phyloP scores from a whole-genome alignment of 108 stramenopile genomes.

The Cyclostephanos tholiformis region DNA sequence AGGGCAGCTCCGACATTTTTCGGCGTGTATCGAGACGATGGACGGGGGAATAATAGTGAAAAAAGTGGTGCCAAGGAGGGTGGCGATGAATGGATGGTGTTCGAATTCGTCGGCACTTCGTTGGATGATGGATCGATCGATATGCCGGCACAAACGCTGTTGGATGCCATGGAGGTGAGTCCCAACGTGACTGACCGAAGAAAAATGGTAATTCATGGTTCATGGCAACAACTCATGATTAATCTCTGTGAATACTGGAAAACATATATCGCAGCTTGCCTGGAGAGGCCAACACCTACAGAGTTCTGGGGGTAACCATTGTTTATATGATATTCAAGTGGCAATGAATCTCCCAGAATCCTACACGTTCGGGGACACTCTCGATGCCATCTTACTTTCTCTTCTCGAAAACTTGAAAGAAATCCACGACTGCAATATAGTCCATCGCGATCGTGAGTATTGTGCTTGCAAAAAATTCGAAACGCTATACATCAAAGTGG shows the following conservation, averaged over 20 bases:
- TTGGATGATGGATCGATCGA: conserved; percentile 4
- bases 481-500: neutral
- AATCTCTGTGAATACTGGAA: neutral
- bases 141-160: conserved; percentile 51
- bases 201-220: neutral
- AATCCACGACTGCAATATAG: conserved; percentile 60
- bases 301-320: conserved; percentile 30
- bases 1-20: conserved; percentile 41
- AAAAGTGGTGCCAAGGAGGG: neutral
- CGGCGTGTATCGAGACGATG: conserved; percentile 45
- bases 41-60: conserved; percentile 1
- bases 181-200: neutral
- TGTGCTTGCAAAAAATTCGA: neutral
- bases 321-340: conserved; percentile 48
- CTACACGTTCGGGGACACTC: conserved; percentile 52
- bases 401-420: conserved; percentile 55
- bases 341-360: conserved; percentile 53
- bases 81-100: conserved; percentile 67
- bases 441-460: conserved; percentile 71
- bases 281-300: conserved; percentile 43
- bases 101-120: conserved; percentile 47
- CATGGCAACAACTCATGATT: neutral
- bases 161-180: conserved; percentile 61
- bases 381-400: conserved; percentile 49
- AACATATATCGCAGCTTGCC: conserved; percentile 29